phyloP scores from a whole-genome alignment of 2,329 filamentous ascomycete species.

The Fusarium paranaense region DNA sequence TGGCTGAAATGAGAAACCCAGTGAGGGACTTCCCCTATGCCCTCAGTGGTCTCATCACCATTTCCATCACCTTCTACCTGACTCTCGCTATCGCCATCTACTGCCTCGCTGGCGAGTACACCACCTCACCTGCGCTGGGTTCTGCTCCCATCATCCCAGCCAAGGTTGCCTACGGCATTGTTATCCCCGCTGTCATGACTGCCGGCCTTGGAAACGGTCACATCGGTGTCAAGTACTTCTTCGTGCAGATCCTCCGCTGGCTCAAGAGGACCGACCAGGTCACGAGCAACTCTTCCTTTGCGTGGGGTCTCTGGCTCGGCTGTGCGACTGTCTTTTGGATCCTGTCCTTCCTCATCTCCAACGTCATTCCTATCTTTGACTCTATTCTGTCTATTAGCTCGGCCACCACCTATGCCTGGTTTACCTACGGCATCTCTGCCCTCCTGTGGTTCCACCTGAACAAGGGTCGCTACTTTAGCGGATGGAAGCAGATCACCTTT shows the following conservation, averaged over 20 bases:
- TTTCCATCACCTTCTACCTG: constrained; percentile 24
- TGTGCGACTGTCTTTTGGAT: constrained; percentile 28
- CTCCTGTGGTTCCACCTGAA: constrained; percentile 29
- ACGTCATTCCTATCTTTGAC: constrained; percentile 37
- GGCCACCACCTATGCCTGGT: constrained; percentile 30
- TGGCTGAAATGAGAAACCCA: constrained; percentile 33
- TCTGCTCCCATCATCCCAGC: constrained; percentile 20
- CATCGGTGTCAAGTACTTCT: constrained; percentile 29
- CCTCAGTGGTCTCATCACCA: constrained; percentile 13
- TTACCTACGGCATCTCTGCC: constrained; percentile 24
- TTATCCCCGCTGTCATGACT: constrained; percentile 29
- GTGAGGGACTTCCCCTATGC: constrained; percentile 23
- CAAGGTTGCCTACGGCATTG: constrained; percentile 34
- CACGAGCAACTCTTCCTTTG: constrained; percentile 6
- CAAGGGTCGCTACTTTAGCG: constrained; percentile 6
- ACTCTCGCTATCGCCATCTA: constrained; percentile 24
- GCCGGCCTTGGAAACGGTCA: constrained; percentile 30
- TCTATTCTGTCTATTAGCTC: constrained; percentile 32
- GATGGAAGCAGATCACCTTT: constrained; percentile 25
- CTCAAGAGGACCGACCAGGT: neutral
- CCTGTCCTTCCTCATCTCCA: constrained; percentile 30
- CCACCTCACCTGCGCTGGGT: constrained; percentile 24
- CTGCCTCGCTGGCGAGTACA: constrained; percentile 26
- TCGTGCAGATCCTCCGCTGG: neutral
- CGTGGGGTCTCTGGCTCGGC: constrained; percentile 38